Evolutionary conservation across 352 stramenopile species (phyloP).

Genomic region (Phytophthora aleatoria): DNA sequence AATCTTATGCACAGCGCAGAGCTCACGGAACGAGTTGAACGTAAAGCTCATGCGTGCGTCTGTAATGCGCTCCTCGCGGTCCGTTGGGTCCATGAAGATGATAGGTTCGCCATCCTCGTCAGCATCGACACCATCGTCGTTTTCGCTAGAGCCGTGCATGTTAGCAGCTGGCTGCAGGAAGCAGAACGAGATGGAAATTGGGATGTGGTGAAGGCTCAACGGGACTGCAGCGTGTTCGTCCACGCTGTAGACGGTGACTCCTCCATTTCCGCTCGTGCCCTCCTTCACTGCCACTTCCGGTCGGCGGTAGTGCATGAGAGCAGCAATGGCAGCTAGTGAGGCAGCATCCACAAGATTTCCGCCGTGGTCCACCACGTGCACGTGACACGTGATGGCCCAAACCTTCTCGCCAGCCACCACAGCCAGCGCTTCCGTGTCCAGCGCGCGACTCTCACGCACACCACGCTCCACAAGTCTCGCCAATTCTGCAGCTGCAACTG

Average conservation of each 20-base stretch:
- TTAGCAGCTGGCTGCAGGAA: conserved; percentile 54
- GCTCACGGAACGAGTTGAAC: conserved; percentile 92
- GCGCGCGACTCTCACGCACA: conserved; percentile 89
- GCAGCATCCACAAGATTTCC: conserved; percentile 93
- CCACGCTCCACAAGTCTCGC: conserved; percentile 91
- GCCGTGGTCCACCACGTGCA: conserved; percentile 93
- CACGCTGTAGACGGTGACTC: conserved; percentile 78
- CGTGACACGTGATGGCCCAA: conserved; percentile 92
- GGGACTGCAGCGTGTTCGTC: conserved; percentile 91
- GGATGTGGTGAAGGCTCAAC: conserved; percentile 95
- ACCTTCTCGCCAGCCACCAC: conserved; percentile 93
- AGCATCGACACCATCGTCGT: conserved; percentile 27
- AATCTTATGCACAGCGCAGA: conserved; percentile 92
- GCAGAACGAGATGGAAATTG: conserved; percentile 95
- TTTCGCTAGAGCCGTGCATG: conserved; percentile 9
- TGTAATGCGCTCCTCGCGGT: conserved; percentile 89
- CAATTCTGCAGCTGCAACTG: conserved; percentile 65
- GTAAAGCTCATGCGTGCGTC: conserved; percentile 90
- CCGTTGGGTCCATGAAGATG: conserved; percentile 89
- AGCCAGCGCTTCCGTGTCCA: conserved; percentile 95
- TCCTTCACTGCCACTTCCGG: conserved; percentile 84
- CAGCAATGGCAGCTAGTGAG: conserved; percentile 92
- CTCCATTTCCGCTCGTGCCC: conserved; percentile 15
- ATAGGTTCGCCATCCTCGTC: conserved; percentile 50
- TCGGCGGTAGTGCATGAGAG: conserved; percentile 93